phyloP scores from a whole-genome alignment of 192 early-diverging fungal species.

The Pilobolus umbonatus region DNA sequence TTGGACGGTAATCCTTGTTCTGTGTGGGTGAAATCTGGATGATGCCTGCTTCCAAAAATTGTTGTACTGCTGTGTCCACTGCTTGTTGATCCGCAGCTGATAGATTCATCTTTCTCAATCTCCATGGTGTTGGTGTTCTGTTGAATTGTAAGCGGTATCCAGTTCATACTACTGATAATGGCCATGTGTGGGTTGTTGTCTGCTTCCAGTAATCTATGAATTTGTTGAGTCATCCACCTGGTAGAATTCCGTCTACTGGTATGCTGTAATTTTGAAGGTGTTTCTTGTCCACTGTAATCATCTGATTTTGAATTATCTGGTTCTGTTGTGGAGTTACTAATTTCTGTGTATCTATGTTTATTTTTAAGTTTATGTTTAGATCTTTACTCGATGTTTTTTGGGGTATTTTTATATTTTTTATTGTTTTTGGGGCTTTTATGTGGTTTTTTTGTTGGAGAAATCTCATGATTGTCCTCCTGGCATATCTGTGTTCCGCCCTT shows the following conservation, averaged over 20 bases:
- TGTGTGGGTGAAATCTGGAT: constrained; percentile 6
- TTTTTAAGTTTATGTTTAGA: too few species aligned
- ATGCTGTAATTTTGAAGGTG: not conserved
- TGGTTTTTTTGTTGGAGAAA: not conserved
- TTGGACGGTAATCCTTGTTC: constrained; percentile 1
- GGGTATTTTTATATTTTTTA: too few species aligned
- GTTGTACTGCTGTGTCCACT: constrained; percentile 1
- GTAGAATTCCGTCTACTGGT: constrained; percentile 5
- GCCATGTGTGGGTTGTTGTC: not conserved
- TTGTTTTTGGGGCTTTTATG: not conserved
- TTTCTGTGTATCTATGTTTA: too few species aligned
- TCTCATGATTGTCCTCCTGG: too few species aligned
- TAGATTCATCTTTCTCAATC: not conserved
- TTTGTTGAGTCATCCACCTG: not conserved
- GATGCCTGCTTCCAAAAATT: constrained; percentile 3
- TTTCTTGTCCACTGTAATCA: not conserved
- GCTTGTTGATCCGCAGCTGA: not conserved
- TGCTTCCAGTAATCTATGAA: not conserved
- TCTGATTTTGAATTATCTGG: not conserved
- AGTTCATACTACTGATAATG: not conserved
- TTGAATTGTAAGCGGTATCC: constrained; percentile 1
- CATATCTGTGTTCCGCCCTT: not conserved
- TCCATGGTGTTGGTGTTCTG: not conserved
- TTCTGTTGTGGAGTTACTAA: not conserved
- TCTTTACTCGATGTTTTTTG: too few species aligned